Percentiles rank a stretch among this genome's conserved stretches.
Conservation (phyloP, 768 basidiomycete genomes). For the Leccinum incarnatum region DNA sequence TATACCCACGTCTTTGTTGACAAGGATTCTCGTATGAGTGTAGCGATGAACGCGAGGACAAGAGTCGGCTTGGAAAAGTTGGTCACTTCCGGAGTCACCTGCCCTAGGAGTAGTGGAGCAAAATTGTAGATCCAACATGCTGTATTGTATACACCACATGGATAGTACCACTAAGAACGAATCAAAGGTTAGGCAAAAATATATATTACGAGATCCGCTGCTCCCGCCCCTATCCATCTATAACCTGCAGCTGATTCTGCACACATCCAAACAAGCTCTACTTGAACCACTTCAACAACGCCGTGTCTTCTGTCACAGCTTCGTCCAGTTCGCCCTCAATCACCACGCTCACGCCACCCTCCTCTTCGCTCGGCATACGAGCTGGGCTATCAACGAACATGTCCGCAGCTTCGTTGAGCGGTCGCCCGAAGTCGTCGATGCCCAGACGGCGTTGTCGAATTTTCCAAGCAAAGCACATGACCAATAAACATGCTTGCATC, state of each 20-base stretch:
- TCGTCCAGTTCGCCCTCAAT: conserved; percentile 20
- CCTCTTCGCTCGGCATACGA: conserved; percentile 8
- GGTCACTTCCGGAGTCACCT: not conserved
- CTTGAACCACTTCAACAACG: conserved; percentile 25
- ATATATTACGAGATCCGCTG: not conserved
- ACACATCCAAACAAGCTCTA: not conserved
- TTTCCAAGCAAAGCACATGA: conserved; percentile 88
- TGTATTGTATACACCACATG: not conserved
- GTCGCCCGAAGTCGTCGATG: conserved; percentile 87
- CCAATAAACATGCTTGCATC: conserved; percentile 78
- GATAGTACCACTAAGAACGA: not conserved
- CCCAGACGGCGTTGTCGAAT: conserved; percentile 67
- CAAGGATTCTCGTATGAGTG: conserved; percentile 53
- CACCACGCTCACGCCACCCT: conserved; percentile 14
- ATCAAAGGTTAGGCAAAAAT: not conserved
- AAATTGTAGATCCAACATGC: conserved; percentile 20
- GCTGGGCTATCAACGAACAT: not conserved
- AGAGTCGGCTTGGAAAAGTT: conserved; percentile 43
- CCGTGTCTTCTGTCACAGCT: conserved; percentile 16
- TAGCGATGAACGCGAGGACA: conserved; percentile 40
- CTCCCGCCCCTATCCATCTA: not conserved
- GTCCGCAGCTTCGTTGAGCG: conserved; percentile 29
- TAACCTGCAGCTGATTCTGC: not conserved
- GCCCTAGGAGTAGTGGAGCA: not conserved
- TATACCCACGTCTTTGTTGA: conserved; percentile 88